Evolutionary conservation across 2,329 filamentous ascomycete genomes (phyloP), one percentile per base, ranked within the genome.

Genomic region (Bisporella sp.): DNA sequence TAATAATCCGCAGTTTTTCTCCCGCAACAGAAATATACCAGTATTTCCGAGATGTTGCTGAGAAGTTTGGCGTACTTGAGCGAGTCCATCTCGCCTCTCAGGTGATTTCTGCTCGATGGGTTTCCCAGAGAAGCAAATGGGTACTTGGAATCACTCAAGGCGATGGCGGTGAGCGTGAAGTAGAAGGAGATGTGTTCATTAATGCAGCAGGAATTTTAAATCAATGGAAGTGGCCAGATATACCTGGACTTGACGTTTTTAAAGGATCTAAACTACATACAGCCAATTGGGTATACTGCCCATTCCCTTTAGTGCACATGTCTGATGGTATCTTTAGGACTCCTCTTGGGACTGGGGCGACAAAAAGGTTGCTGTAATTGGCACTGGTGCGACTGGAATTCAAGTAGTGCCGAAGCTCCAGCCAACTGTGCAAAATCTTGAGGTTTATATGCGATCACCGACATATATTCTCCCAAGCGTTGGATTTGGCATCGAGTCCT

Each of bases 161-260:
- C 8, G 44, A 53, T 12, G 21, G 21, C 3, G 3, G 21, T 21
- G 3, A 21, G 21, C 56, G 68, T 11, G 66, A 66, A 21, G 75
- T 73, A 57, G 66, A 68, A 47, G 73, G 72, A 28, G 64, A 64
- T 21, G 54, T 74, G 4, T 59, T 75, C 13, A 72, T 76, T 53
- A 73, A 65, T 47, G 73, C 72, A 1, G 50, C 47, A 7, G 75
- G 75, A n/a, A 70, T 77, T n/a, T 62, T 79, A 42, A 77, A 77
- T 56, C 72, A 52, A 30, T 59, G 52, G 48, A 54, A 54, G 28
- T 75, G 69, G 68, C 73, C 73, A 7, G 63, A 68, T 28, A 71
- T 77, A 11, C 61, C 65, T 1, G 75, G 75, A 4, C 65, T 73
- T 6, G 65, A 73, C 28, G 61, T 64, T 4, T 79, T 77, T 57